Conservation (phyloP, 2,329 filamentous ascomycete species). For the Cladophialophora carrionii region DNA sequence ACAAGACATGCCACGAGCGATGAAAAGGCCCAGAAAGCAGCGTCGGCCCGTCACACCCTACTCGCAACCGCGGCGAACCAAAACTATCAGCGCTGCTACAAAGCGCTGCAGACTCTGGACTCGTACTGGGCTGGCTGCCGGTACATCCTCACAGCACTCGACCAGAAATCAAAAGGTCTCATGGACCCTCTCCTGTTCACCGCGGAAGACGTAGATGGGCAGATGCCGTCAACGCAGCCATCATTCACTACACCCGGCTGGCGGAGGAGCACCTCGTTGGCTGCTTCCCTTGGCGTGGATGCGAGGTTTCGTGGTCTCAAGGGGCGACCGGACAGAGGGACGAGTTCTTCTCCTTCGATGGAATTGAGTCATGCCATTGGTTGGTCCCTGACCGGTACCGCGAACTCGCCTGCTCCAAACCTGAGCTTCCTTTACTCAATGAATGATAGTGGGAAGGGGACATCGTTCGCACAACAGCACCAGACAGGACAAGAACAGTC, state of each 20-base stretch:
- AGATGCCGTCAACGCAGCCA: constrained; percentile 56
- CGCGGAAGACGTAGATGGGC: constrained; percentile 75
- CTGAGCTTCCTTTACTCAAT: constrained; percentile 75
- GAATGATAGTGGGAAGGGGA: constrained; percentile 5
- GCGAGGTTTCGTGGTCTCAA: constrained; percentile 20
- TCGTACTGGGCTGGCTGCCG: constrained; percentile 84
- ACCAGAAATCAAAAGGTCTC: constrained; percentile 85
- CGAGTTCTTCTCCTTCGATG: constrained; percentile 51
- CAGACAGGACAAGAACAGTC: neutral
- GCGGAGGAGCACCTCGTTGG: constrained; percentile 46
- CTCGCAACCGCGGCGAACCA: constrained; percentile 80
- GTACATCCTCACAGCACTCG: constrained; percentile 82
- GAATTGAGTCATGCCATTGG: constrained; percentile 67
- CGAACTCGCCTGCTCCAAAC: constrained; percentile 81
- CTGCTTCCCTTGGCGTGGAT: constrained; percentile 40
- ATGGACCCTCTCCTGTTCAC: constrained; percentile 71
- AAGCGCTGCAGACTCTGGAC: constrained; percentile 78
- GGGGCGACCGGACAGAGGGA: constrained; percentile 39
- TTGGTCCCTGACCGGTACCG: constrained; percentile 85
- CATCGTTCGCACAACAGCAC: neutral
- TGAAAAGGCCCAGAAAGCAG: constrained; percentile 23
- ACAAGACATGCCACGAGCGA: constrained; percentile 17
- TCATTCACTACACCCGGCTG: constrained; percentile 57
- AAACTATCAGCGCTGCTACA: constrained; percentile 86
- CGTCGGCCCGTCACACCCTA: constrained; percentile 67